Conservation (phyloP, 345 rosid genomes). For the Euphorbia tirucalli region DNA sequence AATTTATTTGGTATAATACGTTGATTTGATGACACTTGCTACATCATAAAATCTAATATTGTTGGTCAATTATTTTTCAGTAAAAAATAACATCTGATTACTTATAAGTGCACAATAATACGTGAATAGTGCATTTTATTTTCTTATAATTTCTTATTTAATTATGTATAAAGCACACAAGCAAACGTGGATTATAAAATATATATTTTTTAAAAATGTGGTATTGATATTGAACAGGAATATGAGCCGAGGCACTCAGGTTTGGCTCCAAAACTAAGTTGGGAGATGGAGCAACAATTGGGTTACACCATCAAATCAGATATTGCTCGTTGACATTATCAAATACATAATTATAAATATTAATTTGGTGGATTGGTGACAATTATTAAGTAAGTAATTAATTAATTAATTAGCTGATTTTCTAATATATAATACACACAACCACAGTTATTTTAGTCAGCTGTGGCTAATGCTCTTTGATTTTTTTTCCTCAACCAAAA, state of each 20-base stretch:
- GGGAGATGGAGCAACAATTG: slow-evolving; percentile 65
- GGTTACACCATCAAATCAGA: slow-evolving; percentile 51
- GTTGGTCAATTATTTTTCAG: too few species aligned
- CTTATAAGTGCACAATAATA: too few species aligned
- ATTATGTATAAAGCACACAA: too few species aligned
- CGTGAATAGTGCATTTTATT: too few species aligned
- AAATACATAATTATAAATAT: not conserved
- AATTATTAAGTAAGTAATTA: not conserved
- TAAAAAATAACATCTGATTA: too few species aligned
- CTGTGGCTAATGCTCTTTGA: slow-evolving; percentile 17
- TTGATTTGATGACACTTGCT: too few species aligned
- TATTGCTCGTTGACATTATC: slow-evolving; percentile 46
- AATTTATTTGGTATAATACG: too few species aligned
- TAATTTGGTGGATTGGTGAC: not conserved
- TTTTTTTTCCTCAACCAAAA: not conserved
- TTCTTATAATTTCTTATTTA: too few species aligned
- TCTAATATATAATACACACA: slow-evolving; percentile 7
- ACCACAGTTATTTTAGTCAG: slow-evolving; percentile 25
- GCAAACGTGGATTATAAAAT: not conserved
- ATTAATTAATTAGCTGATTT: slow-evolving; percentile 11
- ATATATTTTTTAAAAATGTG: not conserved
- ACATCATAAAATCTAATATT: too few species aligned
- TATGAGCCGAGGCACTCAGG: slow-evolving; percentile 48
- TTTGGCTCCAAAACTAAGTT: slow-evolving; percentile 50
- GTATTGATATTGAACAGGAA: slow-evolving; percentile 42